These are phyloP conservation scores for Grosmannia huntii DNA, from an alignment of 2,329 filamentous ascomycete species.

Conservation along the genomic window DNA sequence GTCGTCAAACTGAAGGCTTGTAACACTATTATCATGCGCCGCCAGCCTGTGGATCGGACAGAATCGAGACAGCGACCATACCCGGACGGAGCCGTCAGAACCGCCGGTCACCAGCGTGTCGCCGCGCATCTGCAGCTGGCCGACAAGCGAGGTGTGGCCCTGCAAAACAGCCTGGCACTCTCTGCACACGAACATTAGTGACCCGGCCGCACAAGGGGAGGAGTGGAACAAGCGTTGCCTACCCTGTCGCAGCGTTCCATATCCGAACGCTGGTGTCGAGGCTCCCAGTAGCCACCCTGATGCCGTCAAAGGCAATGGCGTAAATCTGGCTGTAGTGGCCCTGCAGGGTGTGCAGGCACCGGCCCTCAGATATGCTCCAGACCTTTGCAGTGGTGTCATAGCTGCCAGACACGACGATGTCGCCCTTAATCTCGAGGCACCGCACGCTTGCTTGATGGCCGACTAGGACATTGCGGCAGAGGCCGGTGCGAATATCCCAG, in stretches of 20 bases:
- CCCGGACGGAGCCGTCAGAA: constrained; percentile 87
- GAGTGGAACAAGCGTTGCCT: constrained; percentile 20
- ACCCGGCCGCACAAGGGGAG: not conserved
- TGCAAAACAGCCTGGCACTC: constrained; percentile 85
- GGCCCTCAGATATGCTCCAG: constrained; percentile 94
- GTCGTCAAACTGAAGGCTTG: constrained; percentile 93
- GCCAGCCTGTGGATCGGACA: constrained; percentile 87
- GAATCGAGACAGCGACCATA: constrained; percentile 89
- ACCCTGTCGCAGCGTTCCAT: constrained; percentile 87
- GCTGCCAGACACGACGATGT: constrained; percentile 93
- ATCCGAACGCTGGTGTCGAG: constrained; percentile 94
- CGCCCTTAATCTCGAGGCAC: constrained; percentile 89
- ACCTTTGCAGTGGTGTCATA: constrained; percentile 96
- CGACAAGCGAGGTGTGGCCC: constrained; percentile 92
- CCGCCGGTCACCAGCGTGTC: constrained; percentile 93
- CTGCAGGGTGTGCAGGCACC: constrained; percentile 77
- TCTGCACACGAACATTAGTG: constrained; percentile 20
- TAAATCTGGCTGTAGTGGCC: constrained; percentile 99
- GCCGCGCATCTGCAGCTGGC: constrained; percentile 88
- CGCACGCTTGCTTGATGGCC: constrained; percentile 93
- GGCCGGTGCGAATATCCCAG: constrained; percentile 82
- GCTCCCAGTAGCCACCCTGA: constrained; percentile 85
- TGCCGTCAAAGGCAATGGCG: constrained; percentile 92
- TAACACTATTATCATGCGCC: constrained; percentile 96
- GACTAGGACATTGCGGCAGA: constrained; percentile 83